Evolutionary conservation across 192 early-diverging fungal species (phyloP).

Genomic region (Coemansia sp.): DNA sequence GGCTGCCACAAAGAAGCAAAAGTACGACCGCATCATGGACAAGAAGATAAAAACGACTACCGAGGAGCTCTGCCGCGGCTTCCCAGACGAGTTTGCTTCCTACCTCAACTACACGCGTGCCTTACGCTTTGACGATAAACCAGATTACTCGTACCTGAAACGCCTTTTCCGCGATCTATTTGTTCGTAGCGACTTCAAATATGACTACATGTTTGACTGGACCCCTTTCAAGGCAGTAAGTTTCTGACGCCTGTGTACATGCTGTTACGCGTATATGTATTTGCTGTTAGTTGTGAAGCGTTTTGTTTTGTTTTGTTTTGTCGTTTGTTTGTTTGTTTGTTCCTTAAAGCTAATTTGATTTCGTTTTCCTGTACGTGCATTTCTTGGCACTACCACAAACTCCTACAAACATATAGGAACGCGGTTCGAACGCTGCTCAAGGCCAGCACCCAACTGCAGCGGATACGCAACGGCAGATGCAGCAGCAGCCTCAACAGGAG

Average conservation of each 20-base stretch:
- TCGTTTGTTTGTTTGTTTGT: background rate
- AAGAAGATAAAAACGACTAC: constrained; percentile 87
- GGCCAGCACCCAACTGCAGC: constrained; percentile 35
- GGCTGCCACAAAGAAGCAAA: constrained; percentile 87
- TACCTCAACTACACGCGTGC: constrained; percentile 86
- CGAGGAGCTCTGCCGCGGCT: constrained; percentile 78
- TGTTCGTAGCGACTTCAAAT: constrained; percentile 77
- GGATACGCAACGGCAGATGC: constrained; percentile 46
- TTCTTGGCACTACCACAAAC: background rate
- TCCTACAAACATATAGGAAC: constrained; percentile 24
- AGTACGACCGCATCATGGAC: constrained; percentile 94
- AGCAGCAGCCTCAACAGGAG: constrained; percentile 33
- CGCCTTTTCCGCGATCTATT: constrained; percentile 84
- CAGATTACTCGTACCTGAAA: constrained; percentile 87
- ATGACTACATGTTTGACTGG: constrained; percentile 92
- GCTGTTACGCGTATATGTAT: background rate
- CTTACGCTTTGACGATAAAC: constrained; percentile 88
- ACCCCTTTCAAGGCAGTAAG: constrained; percentile 60
- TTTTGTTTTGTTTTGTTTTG: too few species aligned
- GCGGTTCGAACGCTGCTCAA: constrained; percentile 25
- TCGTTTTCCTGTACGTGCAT: background rate
- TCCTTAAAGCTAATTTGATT: background rate
- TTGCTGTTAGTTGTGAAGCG: background rate
- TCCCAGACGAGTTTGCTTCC: constrained; percentile 82
- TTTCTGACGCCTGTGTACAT: background rate